Evolutionary conservation across 441 rosid species (phyloP).

Genomic region (Bruguiera hainesii): DNA sequence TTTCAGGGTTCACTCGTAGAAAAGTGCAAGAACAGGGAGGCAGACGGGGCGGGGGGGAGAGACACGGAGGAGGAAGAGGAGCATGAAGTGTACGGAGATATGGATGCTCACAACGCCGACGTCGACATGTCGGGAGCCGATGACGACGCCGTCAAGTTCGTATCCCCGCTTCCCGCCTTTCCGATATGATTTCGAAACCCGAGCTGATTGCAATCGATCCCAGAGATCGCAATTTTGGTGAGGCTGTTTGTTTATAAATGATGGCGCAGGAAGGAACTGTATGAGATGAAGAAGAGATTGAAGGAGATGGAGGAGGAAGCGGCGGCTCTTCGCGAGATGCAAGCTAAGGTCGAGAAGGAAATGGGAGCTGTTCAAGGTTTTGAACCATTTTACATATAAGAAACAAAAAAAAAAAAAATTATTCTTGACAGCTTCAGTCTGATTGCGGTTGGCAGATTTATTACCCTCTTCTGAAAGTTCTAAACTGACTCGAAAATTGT

Average conservation of each 20-base stretch:
- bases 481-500: too few species aligned
- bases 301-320: slow-evolving; percentile 98
- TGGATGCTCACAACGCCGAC: slow-evolving; percentile 58
- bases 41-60: neutral
- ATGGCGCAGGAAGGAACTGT: slow-evolving; percentile 54
- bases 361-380: slow-evolving; percentile 89
- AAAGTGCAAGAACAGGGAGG: too few species aligned
- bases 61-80: slow-evolving; percentile 75
- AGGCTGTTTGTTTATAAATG: neutral
- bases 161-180: neutral
- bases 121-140: slow-evolving; percentile 68
- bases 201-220: slow-evolving; percentile 10
- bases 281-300: slow-evolving; percentile 90
- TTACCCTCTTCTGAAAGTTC: neutral
- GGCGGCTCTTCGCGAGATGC: slow-evolving; percentile 95
- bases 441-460: neutral
- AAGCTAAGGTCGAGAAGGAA: slow-evolving; percentile 92
- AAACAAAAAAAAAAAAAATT: too few species aligned
- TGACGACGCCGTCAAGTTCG: slow-evolving; percentile 79
- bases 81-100: slow-evolving; percentile 91
- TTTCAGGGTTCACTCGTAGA: too few species aligned
- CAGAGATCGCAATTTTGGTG: neutral
- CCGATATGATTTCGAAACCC: slow-evolving; percentile 4
- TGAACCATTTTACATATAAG: neutral
- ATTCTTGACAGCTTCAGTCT: neutral